Evolutionary conservation across 2,329 filamentous ascomycete species (phyloP), one percentile per base, ranked within the genome.

Genomic region (Trichoderma hamatum): DNA sequence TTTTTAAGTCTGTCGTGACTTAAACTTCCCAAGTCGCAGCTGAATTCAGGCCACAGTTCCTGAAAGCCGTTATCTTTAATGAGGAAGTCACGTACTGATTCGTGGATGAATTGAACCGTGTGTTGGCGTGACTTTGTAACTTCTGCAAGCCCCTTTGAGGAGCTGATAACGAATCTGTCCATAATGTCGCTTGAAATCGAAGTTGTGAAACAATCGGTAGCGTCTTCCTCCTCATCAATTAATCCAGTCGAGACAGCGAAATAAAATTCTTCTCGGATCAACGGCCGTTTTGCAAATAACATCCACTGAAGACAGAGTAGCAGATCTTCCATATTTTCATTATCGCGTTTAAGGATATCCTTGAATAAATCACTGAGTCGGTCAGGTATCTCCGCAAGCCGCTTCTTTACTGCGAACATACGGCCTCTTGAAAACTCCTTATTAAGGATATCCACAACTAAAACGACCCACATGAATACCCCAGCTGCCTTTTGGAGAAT

Each of bases 291-390:
- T 0, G 87, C 79, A 28, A 82, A 88, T 0, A 89, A 76, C 0
- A 90, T 77, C 83, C 84, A 89, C 24, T 70, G 80, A 0, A 89
- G 70, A 34, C 82, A 87, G 0, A 85, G 71, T 0, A 80, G 67
- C 0, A 88, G 71, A 0, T 80, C 75, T 0, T 82, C 75, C 58
- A 76, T 75, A 5, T 86, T 79, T 0, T 78, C 46, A 0, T 67
- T 21, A 63, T 90, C 86, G 19, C 85, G 79, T 0, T 69, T 80
- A 2, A 89, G 67, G 0, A 89, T 84, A 19, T 85, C 76, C 3
- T 77, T 78, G 69, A 90, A 89, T 0, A 90, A 72, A 0, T 84
- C 77, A 43, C 79, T 73, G 0, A 90, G 75, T 0, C 78, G 77
- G 1, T 13, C 65, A 0, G 83, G 84, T 0, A 84, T 75, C 1